These are phyloP conservation scores for Aurantiochytrium sp. DNA, from an alignment of 108 stramenopile genomes.

Conservation along the genomic window DNA sequence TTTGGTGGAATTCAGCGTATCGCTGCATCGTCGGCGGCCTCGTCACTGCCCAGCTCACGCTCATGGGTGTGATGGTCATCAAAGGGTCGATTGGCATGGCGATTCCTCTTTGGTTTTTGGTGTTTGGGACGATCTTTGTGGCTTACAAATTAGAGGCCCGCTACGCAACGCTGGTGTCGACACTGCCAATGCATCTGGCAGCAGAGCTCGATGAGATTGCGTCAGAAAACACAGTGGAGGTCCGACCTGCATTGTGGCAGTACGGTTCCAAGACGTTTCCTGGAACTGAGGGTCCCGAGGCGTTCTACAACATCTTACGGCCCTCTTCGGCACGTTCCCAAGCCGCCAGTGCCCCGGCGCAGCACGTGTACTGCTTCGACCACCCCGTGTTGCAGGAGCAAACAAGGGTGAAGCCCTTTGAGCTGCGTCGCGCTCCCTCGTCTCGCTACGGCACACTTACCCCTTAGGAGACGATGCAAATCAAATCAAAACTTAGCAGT, in stretches of 20 bases:
- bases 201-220: not conserved
- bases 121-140: not conserved
- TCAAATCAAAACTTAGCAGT: too few species aligned
- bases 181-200: not conserved
- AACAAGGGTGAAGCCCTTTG: not conserved
- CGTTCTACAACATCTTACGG: not conserved
- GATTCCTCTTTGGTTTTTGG: not conserved
- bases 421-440: not conserved
- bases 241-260: not conserved
- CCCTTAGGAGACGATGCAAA: not conserved
- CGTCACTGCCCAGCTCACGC: not conserved
- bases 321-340: not conserved
- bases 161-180: not conserved
- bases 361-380: not conserved
- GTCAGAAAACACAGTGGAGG: not conserved
- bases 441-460: not conserved
- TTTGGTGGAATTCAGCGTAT: slow-evolving; percentile 9
- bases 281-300: not conserved
- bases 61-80: not conserved
- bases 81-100: not conserved
- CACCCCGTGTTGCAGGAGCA: not conserved
- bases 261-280: not conserved
- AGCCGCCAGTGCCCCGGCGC: not conserved
- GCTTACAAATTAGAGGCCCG: not conserved
- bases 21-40: not conserved